phyloP scores from a whole-genome alignment of 768 basidiomycete genomes.

The Lentinula lateritia region DNA sequence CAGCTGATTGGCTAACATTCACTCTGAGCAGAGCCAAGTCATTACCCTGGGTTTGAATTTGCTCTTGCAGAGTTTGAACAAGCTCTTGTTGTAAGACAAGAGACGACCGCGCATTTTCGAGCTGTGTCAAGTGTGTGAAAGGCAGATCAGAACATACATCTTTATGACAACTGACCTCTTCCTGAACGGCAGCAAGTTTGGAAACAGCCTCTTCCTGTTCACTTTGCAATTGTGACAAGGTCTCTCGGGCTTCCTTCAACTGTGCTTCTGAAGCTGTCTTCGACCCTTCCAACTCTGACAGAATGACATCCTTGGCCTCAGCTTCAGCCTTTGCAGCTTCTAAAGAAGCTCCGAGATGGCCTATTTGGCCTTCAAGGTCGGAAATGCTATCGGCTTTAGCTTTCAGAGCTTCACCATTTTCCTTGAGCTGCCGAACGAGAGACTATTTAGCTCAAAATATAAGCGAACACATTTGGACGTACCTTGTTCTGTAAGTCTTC shows the following conservation, averaged over 20 bases:
- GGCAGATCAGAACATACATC: neutral
- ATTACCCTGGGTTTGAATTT: conserved; percentile 45
- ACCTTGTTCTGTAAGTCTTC: conserved; percentile 61
- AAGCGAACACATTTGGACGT: conserved; percentile 8
- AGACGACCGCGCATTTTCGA: conserved; percentile 35
- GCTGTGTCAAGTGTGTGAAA: conserved; percentile 28
- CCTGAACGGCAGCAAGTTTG: conserved; percentile 34
- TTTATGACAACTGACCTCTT: conserved; percentile 40
- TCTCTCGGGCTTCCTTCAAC: conserved; percentile 35
- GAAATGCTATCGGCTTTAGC: conserved; percentile 45
- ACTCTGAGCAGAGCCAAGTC: conserved; percentile 46
- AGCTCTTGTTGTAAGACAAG: conserved; percentile 36
- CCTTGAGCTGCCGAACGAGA: conserved; percentile 44
- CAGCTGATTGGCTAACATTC: conserved; percentile 44
- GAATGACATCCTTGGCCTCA: conserved; percentile 35
- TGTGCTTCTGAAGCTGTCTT: conserved; percentile 46
- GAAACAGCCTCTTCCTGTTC: conserved; percentile 26
- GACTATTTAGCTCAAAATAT: neutral
- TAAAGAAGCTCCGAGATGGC: conserved; percentile 44
- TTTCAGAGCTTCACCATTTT: conserved; percentile 47
- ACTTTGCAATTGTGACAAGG: conserved; percentile 30
- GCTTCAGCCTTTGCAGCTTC: conserved; percentile 39
- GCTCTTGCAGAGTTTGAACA: conserved; percentile 42
- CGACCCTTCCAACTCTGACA: conserved; percentile 43
- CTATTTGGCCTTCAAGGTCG: conserved; percentile 49